Evolutionary conservation across 805 yeast species (phyloP), one percentile per base, ranked within the genome.

Genomic region (Teunomyces lycoperdinae): DNA sequence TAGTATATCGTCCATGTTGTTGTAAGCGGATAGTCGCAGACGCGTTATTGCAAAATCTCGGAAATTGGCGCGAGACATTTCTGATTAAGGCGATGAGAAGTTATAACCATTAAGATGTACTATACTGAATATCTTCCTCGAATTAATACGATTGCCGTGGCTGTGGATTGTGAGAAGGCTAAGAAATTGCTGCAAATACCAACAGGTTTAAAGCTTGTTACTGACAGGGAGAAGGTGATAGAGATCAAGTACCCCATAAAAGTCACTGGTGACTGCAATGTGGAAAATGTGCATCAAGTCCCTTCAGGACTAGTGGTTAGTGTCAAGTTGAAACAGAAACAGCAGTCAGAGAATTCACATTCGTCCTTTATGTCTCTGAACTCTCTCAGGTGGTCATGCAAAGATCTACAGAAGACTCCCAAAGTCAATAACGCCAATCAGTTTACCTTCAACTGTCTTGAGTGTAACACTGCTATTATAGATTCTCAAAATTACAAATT

Each of bases 371-470:
- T 40, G 43, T 14, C 43, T 2, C 34, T 40, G 43, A 40, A 28
- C 17, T 40, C 34, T 3, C 43, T 29, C 34, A 29, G 34, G 46
- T 78, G 83, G 83, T 70, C 77, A 3, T 68, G 77, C 17, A 61
- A 57, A 29, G 78, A 76, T 46, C 57, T 78, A 16, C 52, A 46
- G 5, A 66, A 66, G 42, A 71, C 76, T 0, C 70, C 72, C 3
- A 31, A 17, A 16, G 45, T 39, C 34, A 39, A 46, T 11, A 53
- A 49, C 27, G 54, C 49, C 27, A 58, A 64, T 36, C 35, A 48
- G 8, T 76, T 71, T 52, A 40, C 42, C 4, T 71, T 66, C 39
- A 50, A 27, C 10, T 80, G 76, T 50, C 16, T 20, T 0, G 2
- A 49, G 0, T 79, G 83, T 50, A 49, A 51, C 1, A 1, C n/a